Evolutionary conservation across 257 asterid species (phyloP).

Genomic region (Galeopsis tetrahit): DNA sequence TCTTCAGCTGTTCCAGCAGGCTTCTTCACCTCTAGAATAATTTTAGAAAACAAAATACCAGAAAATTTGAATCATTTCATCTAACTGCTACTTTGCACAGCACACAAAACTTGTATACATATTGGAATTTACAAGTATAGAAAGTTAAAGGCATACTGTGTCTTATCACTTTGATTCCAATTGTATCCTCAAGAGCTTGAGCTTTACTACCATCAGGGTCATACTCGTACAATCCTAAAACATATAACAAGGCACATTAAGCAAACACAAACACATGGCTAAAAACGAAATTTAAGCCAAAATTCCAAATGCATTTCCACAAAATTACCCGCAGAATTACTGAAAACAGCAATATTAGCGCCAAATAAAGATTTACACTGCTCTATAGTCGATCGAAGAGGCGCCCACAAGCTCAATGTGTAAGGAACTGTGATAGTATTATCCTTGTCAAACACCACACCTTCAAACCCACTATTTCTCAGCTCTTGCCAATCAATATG

Average conservation of each 20-base stretch:
- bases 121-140: background rate
- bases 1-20: conserved; percentile 96
- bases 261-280: background rate
- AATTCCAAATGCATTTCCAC: background rate
- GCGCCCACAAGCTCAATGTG: conserved; percentile 86
- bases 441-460: conserved; percentile 95
- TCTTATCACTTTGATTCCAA: conserved; percentile 81
- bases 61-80: conserved; percentile 4
- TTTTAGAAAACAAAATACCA: conserved; percentile 33
- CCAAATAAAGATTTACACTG: conserved; percentile 83
- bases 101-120: background rate
- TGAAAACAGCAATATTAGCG: conserved; percentile 73
- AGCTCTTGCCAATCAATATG: conserved; percentile 81
- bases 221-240: conserved; percentile 77
- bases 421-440: conserved; percentile 91
- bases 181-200: conserved; percentile 71
- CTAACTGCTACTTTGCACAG: conserved; percentile 4
- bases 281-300: conserved; percentile 13
- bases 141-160: conserved; percentile 59
- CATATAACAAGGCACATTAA: conserved; percentile 12
- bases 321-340: conserved; percentile 89
- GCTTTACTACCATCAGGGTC: conserved; percentile 88
- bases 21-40: conserved; percentile 67
- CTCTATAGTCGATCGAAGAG: conserved; percentile 65
- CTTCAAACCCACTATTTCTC: conserved; percentile 82